A percentile compares a stretch with the other conserved stretches of the same genome.
phyloP scores from a whole-genome alignment of 441 rosid species.

The Metrosideros polymorpha region DNA sequence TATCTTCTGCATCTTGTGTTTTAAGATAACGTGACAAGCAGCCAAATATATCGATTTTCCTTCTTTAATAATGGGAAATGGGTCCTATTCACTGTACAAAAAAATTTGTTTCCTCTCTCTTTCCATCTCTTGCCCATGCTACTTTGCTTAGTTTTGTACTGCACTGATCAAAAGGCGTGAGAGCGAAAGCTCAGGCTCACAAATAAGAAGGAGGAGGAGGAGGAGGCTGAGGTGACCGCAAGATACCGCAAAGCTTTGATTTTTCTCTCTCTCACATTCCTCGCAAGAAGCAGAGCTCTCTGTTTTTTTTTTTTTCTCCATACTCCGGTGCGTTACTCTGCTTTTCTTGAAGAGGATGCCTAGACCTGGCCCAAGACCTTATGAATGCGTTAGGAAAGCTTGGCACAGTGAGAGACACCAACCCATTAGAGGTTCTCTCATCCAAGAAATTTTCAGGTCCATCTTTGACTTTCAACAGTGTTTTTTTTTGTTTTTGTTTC shows the following conservation, averaged over 20 bases:
- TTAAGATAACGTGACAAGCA: neutral
- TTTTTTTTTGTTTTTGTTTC: neutral
- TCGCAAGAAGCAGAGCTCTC: neutral
- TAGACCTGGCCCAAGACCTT: conserved; percentile 59
- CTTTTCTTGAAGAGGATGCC: conserved; percentile 28
- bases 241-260: neutral
- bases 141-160: neutral
- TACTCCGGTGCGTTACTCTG: neutral
- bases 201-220: neutral
- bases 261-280: neutral
- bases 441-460: conserved; percentile 53
- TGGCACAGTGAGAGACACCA: conserved; percentile 66
- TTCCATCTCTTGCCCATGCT: neutral
- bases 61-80: neutral
- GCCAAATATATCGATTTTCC: neutral
- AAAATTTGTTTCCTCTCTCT: neutral
- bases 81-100: conserved; percentile 1
- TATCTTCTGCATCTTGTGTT: neutral
- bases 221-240: neutral
- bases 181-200: neutral
- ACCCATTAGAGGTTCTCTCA: conserved; percentile 53
- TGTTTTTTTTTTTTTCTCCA: neutral
- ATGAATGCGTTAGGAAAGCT: conserved; percentile 50
- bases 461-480: neutral
- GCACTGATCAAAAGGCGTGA: neutral